Evolutionary conservation across 805 yeast species (phyloP).

Genomic region (Wilhelminamyces savonicus): DNA sequence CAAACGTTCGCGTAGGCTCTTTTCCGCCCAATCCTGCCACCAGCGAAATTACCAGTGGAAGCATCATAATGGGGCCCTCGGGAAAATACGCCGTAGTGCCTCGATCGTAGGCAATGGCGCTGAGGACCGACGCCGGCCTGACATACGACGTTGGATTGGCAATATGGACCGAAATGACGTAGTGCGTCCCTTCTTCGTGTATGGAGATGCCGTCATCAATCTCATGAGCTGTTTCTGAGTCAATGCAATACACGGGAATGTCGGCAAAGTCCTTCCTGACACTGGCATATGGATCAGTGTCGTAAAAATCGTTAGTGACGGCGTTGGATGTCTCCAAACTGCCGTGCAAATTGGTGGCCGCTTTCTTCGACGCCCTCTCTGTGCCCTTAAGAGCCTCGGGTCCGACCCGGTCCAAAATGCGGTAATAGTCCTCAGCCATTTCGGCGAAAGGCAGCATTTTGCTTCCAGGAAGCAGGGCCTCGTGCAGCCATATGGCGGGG

Average conservation of each 20-base stretch:
- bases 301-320: slow-evolving; percentile 21
- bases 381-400: too few species aligned
- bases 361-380: neutral
- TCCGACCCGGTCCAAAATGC: too few species aligned
- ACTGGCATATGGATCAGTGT: slow-evolving; percentile 20
- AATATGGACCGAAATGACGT: slow-evolving; percentile 59
- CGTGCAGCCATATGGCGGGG: too few species aligned
- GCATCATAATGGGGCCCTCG: slow-evolving; percentile 57
- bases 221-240: slow-evolving; percentile 73
- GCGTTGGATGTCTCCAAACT: too few species aligned
- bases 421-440: too few species aligned
- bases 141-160: slow-evolving; percentile 83
- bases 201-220: slow-evolving; percentile 91
- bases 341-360: too few species aligned
- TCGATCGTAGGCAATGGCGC: slow-evolving; percentile 53
- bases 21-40: slow-evolving; percentile 46
- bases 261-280: slow-evolving; percentile 37
- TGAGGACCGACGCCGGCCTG: slow-evolving; percentile 30
- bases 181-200: slow-evolving; percentile 18
- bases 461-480: too few species aligned
- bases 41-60: slow-evolving; percentile 52
- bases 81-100: slow-evolving; percentile 72
- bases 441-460: too few species aligned
- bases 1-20: slow-evolving; percentile 39
- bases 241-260: slow-evolving; percentile 73